Evolutionary conservation across 2,329 filamentous ascomycete genomes (phyloP), one percentile per base, ranked within the genome.

Genomic region (Grosmannia clavigera): DNA sequence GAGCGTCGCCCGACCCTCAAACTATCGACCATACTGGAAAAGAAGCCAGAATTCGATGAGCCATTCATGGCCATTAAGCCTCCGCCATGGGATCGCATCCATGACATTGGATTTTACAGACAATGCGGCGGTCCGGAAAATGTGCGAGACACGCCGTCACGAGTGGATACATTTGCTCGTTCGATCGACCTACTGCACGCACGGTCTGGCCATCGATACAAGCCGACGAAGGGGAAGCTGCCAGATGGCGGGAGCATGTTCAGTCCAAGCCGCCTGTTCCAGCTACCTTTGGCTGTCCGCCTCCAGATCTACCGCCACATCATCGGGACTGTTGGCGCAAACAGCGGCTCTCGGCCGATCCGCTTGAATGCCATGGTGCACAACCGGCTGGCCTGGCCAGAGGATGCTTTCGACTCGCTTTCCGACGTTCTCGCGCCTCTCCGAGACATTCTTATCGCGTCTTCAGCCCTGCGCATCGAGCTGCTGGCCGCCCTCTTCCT

Each of bases 401-500:
- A 63, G 0, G 65, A 68, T 9, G 69, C 71, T 31, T 72, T 77
- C 55, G 67, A 66, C 11, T 65, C 67, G 0, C 67, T 75, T 0
- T 35, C 62, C 1, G 60, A 63, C 0, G 67, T 73, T 68, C 12
- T 50, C 22, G 55, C 27, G 1, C 55, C 55, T 27, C 55, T 57
- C 40, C 40, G 25, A 16, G 27, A 25, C 29, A 27, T 10, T 7
- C 55, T 57, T 12, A 7, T 19, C 25, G 55, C 43, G 14, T 57
- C 40, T 9, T 72, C 71, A 27, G 67, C 62, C 5, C 69, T 77
- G 60, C 69, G 71, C 7, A 69, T 71, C 5, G 73, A 76, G 46
- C 29, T 76, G 0, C 64, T 76, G 35, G 62, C 72, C 2, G 59
- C 70, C 0, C 64, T 77, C 2, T 68, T 77, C 7, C 66, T 69